Percentiles rank a stretch among this genome's conserved stretches.
Evolutionary conservation across 306 rosid species (phyloP).

Genomic region (Vigna angularis): DNA sequence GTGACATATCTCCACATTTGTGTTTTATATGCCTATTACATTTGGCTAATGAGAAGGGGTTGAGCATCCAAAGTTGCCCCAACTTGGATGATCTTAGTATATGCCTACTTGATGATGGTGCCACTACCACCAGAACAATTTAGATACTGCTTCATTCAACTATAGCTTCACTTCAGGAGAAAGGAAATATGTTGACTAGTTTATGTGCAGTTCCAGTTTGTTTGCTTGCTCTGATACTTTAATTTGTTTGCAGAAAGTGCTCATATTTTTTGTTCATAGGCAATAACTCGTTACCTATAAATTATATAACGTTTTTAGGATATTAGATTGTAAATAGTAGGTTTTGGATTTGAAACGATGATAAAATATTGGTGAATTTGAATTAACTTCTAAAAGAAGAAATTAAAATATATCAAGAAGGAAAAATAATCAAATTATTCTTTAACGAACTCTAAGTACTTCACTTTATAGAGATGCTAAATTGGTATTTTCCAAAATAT

Average conservation of each 20-base stretch:
- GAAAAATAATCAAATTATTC: not conserved
- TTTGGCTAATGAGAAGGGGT: conserved; percentile 87
- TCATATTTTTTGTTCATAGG: not conserved
- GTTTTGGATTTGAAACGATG: not conserved
- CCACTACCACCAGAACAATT: conserved; percentile 31
- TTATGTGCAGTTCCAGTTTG: conserved; percentile 37
- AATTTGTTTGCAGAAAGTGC: conserved; percentile 14
- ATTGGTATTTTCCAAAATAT: too few species aligned
- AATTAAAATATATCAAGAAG: not conserved
- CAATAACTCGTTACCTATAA: conserved; percentile 5
- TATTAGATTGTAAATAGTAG: conserved; percentile 28
- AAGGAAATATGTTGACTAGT: conserved; percentile 1
- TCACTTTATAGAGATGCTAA: too few species aligned
- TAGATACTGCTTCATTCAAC: conserved; percentile 30
- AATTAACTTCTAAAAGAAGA: not conserved
- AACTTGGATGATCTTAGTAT: conserved; percentile 75
- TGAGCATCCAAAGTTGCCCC: conserved; percentile 65
- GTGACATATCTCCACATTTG: conserved; percentile 81
- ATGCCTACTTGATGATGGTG: conserved; percentile 46
- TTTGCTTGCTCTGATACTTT: conserved; percentile 29
- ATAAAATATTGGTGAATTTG: not conserved
- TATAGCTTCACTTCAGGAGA: conserved; percentile 30
- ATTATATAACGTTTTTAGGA: conserved; percentile 6
- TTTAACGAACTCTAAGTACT: too few species aligned
- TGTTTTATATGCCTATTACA: conserved; percentile 91